Base-by-base conservation (phyloP, 1,284 basidiomycete genomes). In the Fomitopsis pinicola region DNA sequence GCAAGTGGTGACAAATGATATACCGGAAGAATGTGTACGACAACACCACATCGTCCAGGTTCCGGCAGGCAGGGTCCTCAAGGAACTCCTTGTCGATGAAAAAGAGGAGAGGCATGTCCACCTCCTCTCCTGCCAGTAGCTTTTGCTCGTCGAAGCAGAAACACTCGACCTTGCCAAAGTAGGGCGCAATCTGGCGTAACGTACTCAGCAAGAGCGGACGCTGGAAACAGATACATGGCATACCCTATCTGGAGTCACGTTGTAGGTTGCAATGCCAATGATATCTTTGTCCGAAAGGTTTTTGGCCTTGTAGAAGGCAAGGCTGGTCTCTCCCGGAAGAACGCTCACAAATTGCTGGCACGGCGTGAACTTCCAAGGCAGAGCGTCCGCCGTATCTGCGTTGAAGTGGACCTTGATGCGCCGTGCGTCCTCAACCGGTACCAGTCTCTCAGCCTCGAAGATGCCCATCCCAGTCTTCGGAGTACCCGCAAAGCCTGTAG, bases 141-240 rank as follows among this genome's bases (percentile, higher is more conserved):
- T 91, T 93, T 76, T 99, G 97, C 74, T 99, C 97, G 75, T 99
- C 97, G 69, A 99, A 99, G 77, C 97, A 99, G 81, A 99, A 99
- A 69, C 97, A 99, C 76, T 99, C 97, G 8, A 99, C 95, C 79
- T 99, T 99, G 61, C 96, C 94, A 73, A 99, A 99, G 76, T 98
- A 99, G 0, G 97, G 95, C 6, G 97, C 97, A 67, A 98, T 87
- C 94, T 98, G 12, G 14, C 7, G 10, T 36, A 33, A 1, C 53
- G 59, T 58, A 58, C 40, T 33, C 15, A n/a, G 22, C 28, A 22
- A 36, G 12, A 30, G 3, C 33, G 36, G 52, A 30, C 50, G n/a
- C 17, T 28, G 54, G 35, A 1, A 3, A 26, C 12, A 30, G 14
- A 22, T 38, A 38, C 40, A 55, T 9, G 6, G 77, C 89, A 59